Conservation (phyloP, 2,329 filamentous ascomycete species). For the Scedosporium dehoogii region DNA sequence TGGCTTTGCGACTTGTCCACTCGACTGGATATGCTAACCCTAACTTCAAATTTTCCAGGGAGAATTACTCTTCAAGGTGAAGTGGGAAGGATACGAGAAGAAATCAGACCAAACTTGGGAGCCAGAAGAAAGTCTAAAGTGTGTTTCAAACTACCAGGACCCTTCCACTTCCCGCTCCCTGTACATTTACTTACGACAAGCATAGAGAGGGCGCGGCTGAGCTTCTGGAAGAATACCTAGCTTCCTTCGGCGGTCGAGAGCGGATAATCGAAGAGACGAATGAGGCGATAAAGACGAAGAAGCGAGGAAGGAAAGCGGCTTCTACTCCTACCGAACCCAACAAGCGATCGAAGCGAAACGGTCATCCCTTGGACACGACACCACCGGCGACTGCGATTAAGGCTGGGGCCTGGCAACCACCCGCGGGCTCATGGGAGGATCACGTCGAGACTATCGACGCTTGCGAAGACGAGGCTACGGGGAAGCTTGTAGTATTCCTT, state of each 20-base stretch:
- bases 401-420: constrained; percentile 46
- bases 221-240: constrained; percentile 55
- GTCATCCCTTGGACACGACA: constrained; percentile 37
- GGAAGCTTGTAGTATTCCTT: constrained; percentile 56
- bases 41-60: constrained; percentile 27
- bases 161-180: not conserved
- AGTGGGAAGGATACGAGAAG: constrained; percentile 71
- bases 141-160: constrained; percentile 14
- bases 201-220: constrained; percentile 46
- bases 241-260: constrained; percentile 52
- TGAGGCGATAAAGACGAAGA: constrained; percentile 42
- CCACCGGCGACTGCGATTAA: constrained; percentile 35
- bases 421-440: constrained; percentile 68
- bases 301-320: constrained; percentile 38
- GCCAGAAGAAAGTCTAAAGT: constrained; percentile 60
- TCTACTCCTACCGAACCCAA: constrained; percentile 22
- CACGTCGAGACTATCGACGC: constrained; percentile 62
- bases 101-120: constrained; percentile 70
- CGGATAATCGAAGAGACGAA: constrained; percentile 41
- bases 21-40: not conserved
- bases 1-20: not conserved
- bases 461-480: constrained; percentile 53
- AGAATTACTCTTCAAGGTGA: constrained; percentile 55
- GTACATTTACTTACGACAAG: not conserved
- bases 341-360: constrained; percentile 30